Evolutionary conservation across 176 grass and related monocot genomes (phyloP).

Genomic region (Puccinellia tenuiflora): DNA sequence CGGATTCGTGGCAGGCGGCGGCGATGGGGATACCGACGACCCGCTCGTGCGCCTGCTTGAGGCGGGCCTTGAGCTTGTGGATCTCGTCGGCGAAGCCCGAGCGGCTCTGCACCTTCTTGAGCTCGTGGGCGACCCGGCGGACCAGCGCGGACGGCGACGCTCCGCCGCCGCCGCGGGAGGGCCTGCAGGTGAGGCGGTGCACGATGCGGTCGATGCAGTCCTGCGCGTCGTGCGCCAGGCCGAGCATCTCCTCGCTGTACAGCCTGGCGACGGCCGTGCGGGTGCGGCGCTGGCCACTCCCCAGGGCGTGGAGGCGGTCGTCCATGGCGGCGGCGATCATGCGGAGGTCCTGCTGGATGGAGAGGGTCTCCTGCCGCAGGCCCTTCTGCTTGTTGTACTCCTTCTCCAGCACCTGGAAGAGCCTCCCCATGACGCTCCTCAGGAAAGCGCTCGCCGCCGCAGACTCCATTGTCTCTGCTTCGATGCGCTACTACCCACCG

Average conservation of each 20-base stretch:
- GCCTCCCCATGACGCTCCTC: conserved; percentile 20
- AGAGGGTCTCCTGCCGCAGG: background rate
- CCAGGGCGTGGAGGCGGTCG: background rate
- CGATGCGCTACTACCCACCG: background rate
- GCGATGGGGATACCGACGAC: background rate
- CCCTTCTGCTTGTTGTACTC: conserved; percentile 32
- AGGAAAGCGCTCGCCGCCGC: conserved; percentile 16
- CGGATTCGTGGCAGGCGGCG: background rate
- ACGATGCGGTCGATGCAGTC: conserved; percentile 33
- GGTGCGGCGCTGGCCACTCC: background rate
- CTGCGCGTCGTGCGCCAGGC: conserved; percentile 28
- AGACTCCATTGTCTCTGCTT: conserved; percentile 4
- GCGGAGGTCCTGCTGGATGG: conserved; percentile 27
- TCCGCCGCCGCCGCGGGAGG: background rate
- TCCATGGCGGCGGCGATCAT: conserved; percentile 39
- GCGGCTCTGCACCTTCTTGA: conserved; percentile 16
- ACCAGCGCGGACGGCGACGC: background rate
- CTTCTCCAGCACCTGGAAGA: conserved; percentile 28
- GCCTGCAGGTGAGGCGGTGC: conserved; percentile 27
- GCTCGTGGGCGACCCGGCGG: conserved; percentile 9
- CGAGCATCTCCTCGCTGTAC: conserved; percentile 16
- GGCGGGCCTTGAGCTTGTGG: conserved; percentile 21
- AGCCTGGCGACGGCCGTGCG: background rate
- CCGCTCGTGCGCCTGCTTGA: conserved; percentile 8
- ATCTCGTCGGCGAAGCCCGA: conserved; percentile 13